Percentiles rank a stretch among this genome's conserved stretches.
Evolutionary conservation across 2,329 filamentous ascomycete species (phyloP).

Genomic region (Colletotrichum phormii): DNA sequence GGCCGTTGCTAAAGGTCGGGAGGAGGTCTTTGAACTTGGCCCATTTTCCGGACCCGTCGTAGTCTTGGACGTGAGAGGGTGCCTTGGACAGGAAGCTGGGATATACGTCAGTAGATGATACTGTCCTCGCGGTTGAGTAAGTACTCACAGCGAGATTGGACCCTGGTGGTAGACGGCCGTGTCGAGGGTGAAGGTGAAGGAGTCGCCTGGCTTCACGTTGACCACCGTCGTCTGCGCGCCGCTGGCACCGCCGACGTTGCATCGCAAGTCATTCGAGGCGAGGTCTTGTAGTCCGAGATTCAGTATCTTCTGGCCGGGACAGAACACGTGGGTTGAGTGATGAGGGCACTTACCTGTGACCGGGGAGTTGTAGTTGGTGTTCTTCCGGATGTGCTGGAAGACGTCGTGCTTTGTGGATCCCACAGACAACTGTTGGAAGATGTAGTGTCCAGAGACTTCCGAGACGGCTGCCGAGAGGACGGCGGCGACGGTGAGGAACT

Average conservation of each 20-base stretch:
- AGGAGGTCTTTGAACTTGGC: conserved; percentile 53
- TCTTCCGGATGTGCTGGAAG: conserved; percentile 50
- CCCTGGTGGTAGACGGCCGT: conserved; percentile 54
- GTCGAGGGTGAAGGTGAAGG: conserved; percentile 52
- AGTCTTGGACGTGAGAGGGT: conserved; percentile 47
- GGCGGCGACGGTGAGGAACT: conserved; percentile 21
- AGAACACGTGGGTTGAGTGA: background rate
- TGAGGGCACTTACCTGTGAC: conserved; percentile 41
- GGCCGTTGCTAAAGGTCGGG: conserved; percentile 47
- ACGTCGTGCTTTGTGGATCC: conserved; percentile 40
- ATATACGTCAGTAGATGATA: conserved; percentile 13
- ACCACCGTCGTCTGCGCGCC: conserved; percentile 47
- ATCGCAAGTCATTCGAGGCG: conserved; percentile 50
- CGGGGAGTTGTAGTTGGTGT: conserved; percentile 52
- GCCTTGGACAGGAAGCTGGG: conserved; percentile 53
- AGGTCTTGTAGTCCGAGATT: conserved; percentile 42
- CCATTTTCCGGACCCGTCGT: conserved; percentile 52
- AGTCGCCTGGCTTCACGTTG: conserved; percentile 46
- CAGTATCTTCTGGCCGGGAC: background rate
- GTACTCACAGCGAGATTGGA: conserved; percentile 49
- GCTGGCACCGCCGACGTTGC: conserved; percentile 49
- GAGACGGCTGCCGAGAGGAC: conserved; percentile 19
- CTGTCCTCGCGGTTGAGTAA: background rate
- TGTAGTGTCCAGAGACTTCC: conserved; percentile 42
- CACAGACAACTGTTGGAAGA: conserved; percentile 45